Conservation (phyloP, 73 alveolate species). For the Breviolum minutum region DNA sequence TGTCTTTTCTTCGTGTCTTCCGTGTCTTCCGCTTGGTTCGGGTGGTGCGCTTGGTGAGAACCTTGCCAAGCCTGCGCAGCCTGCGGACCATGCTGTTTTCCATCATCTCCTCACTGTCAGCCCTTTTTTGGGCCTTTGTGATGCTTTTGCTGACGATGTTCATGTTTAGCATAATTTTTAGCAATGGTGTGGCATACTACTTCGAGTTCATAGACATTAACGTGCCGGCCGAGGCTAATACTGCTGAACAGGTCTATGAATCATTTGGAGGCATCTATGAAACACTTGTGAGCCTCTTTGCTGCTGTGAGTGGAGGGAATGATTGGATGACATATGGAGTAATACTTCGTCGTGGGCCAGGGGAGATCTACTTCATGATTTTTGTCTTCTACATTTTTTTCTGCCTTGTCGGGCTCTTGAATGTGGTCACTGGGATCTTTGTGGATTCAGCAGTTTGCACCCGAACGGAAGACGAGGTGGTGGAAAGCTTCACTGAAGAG, state of each 20-base stretch:
- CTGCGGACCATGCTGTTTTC: conserved; percentile 80
- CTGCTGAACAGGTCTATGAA: conserved; percentile 23
- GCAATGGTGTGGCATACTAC: conserved; percentile 59
- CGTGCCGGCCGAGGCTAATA: not conserved
- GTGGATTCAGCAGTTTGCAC: conserved; percentile 83
- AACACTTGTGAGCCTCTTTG: conserved; percentile 39
- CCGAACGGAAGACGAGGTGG: conserved; percentile 85
- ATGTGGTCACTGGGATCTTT: conserved; percentile 43
- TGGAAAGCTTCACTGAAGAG: conserved; percentile 85
- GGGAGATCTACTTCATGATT: conserved; percentile 54
- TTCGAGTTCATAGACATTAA: conserved; percentile 20
- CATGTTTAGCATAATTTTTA: conserved; percentile 73
- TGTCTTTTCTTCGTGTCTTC: conserved; percentile 85
- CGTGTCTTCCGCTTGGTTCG: conserved; percentile 75
- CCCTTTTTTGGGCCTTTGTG: conserved; percentile 80
- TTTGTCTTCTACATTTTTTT: conserved; percentile 63
- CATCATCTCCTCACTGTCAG: conserved; percentile 54
- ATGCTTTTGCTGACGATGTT: conserved; percentile 90
- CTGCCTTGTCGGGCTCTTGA: conserved; percentile 57
- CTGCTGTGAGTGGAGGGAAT: conserved; percentile 56
- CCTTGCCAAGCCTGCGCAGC: conserved; percentile 75
- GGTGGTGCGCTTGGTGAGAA: conserved; percentile 82
- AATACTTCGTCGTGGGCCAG: conserved; percentile 51
- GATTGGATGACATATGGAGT: conserved; percentile 66
- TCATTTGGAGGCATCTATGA: conserved; percentile 56